Percentiles rank a stretch among this genome's conserved stretches.
These are phyloP conservation scores for Saturnispora diversa DNA, from an alignment of 805 yeast genomes.

Conservation along the genomic window DNA sequence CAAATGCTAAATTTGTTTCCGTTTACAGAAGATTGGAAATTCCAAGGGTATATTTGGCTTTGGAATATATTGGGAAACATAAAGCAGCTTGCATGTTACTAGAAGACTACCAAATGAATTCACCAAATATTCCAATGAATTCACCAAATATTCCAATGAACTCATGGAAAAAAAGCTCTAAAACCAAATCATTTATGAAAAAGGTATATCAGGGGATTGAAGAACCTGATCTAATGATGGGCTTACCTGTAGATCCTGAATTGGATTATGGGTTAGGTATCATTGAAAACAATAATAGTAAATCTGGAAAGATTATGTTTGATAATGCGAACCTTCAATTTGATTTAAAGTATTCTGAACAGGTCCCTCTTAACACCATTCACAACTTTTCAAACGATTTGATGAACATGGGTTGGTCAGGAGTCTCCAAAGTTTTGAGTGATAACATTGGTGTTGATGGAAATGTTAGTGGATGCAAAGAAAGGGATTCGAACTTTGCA, in stretches of 20 bases:
- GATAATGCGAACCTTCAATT: constrained; percentile 53
- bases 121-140: not conserved
- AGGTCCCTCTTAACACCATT: not conserved
- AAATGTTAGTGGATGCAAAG: not conserved
- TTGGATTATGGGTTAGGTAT: constrained; percentile 43
- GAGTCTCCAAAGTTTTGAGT: constrained; percentile 41
- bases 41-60: constrained; percentile 25
- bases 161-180: not conserved
- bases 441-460: constrained; percentile 11
- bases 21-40: constrained; percentile 30
- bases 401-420: constrained; percentile 44
- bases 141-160: constrained; percentile 1
- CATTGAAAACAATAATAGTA: constrained; percentile 27
- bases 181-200: constrained; percentile 18
- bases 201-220: constrained; percentile 44
- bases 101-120: constrained; percentile 34
- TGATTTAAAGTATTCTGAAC: constrained; percentile 15
- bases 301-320: constrained; percentile 35
- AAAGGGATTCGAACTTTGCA: constrained; percentile 33
- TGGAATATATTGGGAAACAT: constrained; percentile 29
- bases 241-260: constrained; percentile 53
- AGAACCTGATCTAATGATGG: constrained; percentile 57
- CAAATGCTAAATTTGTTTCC: constrained; percentile 21
- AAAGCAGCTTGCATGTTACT: constrained; percentile 41
- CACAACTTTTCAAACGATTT: constrained; percentile 32